Percentiles rank a stretch among this genome's conserved stretches.
Evolutionary conservation across 202 grass and related monocot genomes (phyloP).

Genomic region (Saccharum hybrid): DNA sequence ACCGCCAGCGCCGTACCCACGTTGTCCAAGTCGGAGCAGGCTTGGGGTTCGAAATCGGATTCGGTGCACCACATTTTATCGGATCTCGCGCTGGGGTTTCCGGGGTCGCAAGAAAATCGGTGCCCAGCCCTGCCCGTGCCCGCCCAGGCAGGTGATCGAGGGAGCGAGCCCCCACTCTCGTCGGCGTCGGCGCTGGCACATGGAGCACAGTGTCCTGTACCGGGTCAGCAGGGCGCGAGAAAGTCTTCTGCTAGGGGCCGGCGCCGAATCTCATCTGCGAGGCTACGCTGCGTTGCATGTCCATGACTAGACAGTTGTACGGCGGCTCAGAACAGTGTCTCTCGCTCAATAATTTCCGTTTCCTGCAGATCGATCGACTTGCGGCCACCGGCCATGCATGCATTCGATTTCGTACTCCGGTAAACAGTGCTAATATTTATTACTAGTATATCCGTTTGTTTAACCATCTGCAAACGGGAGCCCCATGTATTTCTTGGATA

Average conservation of each 20-base stretch:
- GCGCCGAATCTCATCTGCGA: constrained; percentile 48
- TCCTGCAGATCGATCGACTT: not conserved
- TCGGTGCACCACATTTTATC: constrained; percentile 49
- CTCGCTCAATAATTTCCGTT: not conserved
- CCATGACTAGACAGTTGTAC: constrained; percentile 48
- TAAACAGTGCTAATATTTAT: too few species aligned
- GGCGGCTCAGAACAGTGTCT: not conserved
- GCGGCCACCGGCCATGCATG: too few species aligned
- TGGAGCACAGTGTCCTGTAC: constrained; percentile 26
- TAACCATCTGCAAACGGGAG: too few species aligned
- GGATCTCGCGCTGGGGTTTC: constrained; percentile 51
- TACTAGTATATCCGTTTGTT: too few species aligned
- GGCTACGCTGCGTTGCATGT: constrained; percentile 21
- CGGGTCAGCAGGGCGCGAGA: constrained; percentile 41
- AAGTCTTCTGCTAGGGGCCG: constrained; percentile 47
- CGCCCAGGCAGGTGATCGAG: too few species aligned
- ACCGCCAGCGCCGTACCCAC: not conserved
- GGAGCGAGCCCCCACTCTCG: not conserved
- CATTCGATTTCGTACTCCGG: too few species aligned
- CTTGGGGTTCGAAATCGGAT: constrained; percentile 45
- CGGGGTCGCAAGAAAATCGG: constrained; percentile 49
- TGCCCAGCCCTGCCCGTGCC: too few species aligned
- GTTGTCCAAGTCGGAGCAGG: not conserved
- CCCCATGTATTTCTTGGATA: not conserved
- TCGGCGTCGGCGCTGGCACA: constrained; percentile 30